Conservation (phyloP, 345 rosid genomes). For the Eucalyptus cloeziana region DNA sequence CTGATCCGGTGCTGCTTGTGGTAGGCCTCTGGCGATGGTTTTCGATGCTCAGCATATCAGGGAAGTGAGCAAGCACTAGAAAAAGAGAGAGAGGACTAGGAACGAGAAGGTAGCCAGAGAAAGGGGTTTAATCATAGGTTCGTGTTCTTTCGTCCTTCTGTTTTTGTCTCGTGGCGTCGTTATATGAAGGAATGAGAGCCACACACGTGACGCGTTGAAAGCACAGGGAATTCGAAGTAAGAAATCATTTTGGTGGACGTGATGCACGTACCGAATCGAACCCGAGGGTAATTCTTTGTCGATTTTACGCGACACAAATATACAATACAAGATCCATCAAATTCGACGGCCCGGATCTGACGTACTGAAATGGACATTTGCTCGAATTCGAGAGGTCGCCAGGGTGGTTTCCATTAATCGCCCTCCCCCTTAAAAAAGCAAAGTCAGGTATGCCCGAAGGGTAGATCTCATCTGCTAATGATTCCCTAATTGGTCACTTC, state of each 20-base stretch:
- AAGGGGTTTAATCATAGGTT: neutral
- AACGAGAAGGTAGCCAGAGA: neutral
- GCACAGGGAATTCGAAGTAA: neutral
- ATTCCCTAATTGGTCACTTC: neutral
- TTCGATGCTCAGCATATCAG: neutral
- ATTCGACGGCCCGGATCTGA: neutral
- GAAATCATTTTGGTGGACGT: neutral
- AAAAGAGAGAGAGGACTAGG: neutral
- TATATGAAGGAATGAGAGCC: neutral
- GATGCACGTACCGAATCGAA: neutral
- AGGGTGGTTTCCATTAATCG: neutral
- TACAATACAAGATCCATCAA: neutral
- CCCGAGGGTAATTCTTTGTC: neutral
- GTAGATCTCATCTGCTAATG: neutral
- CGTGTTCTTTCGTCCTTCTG: neutral
- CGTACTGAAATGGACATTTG: neutral
- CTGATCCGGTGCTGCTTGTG: neutral
- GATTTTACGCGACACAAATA: neutral
- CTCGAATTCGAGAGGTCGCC: neutral
- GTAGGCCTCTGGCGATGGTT: neutral
- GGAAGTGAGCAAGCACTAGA: neutral
- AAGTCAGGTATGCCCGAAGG: neutral
- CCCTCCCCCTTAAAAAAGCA: neutral
- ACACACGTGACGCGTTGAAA: neutral
- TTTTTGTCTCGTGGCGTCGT: neutral